Conservation (phyloP, 345 rosid genomes). For the Eutrema yunnanense region DNA sequence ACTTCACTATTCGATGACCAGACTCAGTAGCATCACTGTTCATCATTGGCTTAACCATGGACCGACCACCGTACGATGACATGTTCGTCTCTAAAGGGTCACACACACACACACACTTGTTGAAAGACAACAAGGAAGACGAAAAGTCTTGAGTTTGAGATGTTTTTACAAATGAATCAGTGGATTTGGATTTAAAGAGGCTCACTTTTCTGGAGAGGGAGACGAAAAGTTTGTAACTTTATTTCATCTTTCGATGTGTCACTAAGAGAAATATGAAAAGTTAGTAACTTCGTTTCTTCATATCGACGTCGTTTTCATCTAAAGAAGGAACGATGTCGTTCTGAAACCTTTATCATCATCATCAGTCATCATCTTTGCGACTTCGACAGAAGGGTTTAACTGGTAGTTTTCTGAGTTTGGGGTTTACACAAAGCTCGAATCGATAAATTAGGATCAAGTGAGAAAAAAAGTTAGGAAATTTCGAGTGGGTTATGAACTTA, state of each 20-base stretch:
- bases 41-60: background rate
- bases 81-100: background rate
- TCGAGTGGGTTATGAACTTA: conserved; percentile 8
- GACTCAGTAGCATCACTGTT: background rate
- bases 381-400: background rate
- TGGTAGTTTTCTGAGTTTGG: background rate
- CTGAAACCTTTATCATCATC: background rate
- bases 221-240: background rate
- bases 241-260: background rate
- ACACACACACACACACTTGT: background rate
- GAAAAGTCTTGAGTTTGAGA: background rate
- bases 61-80: background rate
- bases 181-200: background rate
- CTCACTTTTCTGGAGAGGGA: background rate
- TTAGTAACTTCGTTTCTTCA: too few species aligned
- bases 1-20: background rate
- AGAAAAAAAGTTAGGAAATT: background rate
- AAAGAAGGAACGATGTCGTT: background rate
- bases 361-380: background rate
- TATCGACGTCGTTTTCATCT: background rate
- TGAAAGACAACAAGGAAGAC: background rate
- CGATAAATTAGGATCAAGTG: background rate
- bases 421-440: background rate
- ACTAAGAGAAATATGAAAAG: background rate
- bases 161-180: background rate